These are phyloP conservation scores for Arthroderma sp. DNA, from an alignment of 2,329 filamentous ascomycete genomes.

Conservation along the genomic window DNA sequence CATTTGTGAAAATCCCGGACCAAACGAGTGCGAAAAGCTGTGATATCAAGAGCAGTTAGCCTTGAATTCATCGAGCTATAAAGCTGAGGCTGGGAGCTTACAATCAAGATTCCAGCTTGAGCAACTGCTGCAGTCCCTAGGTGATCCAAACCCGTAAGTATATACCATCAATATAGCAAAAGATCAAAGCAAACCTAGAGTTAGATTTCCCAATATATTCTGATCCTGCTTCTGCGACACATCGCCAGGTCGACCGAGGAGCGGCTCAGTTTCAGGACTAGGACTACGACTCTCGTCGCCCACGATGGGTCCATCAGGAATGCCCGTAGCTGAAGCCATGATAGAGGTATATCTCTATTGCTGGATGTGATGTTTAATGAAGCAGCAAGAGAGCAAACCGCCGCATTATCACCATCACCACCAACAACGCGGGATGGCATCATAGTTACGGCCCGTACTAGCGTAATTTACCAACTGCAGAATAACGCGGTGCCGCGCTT, in stretches of 20 bases:
- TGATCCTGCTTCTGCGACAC: conserved; percentile 54
- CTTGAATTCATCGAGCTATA: background rate
- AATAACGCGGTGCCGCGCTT: no score
- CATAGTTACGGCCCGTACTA: no score
- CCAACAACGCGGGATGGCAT: no score
- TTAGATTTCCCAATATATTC: conserved; percentile 55
- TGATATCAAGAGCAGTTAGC: background rate
- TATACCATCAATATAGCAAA: background rate
- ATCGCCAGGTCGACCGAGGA: conserved; percentile 59
- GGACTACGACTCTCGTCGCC: conserved; percentile 2
- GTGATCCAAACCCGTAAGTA: background rate
- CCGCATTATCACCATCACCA: no score
- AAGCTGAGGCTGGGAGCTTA: conserved; percentile 21
- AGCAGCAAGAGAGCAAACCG: no score
- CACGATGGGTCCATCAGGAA: conserved; percentile 39
- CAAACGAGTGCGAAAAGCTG: conserved; percentile 63
- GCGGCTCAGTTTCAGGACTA: conserved; percentile 44
- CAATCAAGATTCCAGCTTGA: conserved; percentile 63
- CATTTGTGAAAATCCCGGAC: conserved; percentile 56
- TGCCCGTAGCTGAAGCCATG: conserved; percentile 59
- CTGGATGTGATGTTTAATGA: background rate
- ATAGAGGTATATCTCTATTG: conserved; percentile 3
- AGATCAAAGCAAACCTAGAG: conserved; percentile 45
- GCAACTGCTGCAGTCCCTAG: conserved; percentile 71
- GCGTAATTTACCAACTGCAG: no score